Percentiles rank a stretch among this genome's conserved stretches.
Conservation (phyloP, 352 stramenopile species). For the Phytophthora hibernalis region DNA sequence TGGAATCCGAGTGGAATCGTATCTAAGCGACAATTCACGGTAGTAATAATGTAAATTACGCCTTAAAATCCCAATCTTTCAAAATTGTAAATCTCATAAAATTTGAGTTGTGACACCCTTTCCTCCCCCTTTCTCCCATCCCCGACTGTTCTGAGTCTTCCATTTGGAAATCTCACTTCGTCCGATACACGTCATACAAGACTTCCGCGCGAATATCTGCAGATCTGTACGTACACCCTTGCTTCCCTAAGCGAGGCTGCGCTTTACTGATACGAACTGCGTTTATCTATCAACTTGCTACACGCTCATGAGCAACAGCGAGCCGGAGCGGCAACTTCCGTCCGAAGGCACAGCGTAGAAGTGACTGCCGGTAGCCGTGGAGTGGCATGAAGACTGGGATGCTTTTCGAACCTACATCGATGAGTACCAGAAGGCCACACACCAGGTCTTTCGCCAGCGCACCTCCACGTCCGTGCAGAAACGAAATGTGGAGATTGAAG, state of each 20-base stretch:
- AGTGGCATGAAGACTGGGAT: slow-evolving; percentile 15
- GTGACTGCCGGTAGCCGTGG: not conserved
- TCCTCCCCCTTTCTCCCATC: not conserved
- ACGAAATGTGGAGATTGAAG: slow-evolving; percentile 10
- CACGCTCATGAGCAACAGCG: slow-evolving; percentile 4
- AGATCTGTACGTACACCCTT: not conserved
- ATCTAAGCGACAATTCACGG: too few species aligned
- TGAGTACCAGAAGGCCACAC: slow-evolving; percentile 3
- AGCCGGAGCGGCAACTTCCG: slow-evolving; percentile 5
- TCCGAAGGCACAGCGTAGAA: not conserved
- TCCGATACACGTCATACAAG: not conserved
- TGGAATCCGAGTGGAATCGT: too few species aligned
- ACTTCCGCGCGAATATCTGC: not conserved
- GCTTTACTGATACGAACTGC: too few species aligned
- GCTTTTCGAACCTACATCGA: not conserved
- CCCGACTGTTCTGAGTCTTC: not conserved
- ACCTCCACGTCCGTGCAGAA: slow-evolving; percentile 4
- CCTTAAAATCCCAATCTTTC: not conserved
- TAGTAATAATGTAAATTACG: too few species aligned
- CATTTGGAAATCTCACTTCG: slow-evolving; percentile 6
- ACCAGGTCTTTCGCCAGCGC: slow-evolving; percentile 15
- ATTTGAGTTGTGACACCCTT: slow-evolving; percentile 4
- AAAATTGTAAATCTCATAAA: not conserved
- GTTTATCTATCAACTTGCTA: too few species aligned
- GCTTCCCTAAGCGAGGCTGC: too few species aligned